These are phyloP conservation scores for Vigna radiata DNA, from an alignment of 306 rosid species.

Conservation along the genomic window DNA sequence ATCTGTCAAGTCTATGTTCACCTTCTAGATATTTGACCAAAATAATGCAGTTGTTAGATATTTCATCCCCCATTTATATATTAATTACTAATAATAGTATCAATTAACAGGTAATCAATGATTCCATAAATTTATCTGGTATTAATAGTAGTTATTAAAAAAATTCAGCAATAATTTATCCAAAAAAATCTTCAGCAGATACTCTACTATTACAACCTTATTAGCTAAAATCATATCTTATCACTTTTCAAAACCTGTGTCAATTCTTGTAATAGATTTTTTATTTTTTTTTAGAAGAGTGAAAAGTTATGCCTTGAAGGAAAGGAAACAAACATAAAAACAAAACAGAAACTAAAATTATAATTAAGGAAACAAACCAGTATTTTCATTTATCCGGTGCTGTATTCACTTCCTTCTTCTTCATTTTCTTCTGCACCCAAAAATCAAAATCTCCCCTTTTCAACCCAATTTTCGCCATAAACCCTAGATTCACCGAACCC, in stretches of 20 bases:
- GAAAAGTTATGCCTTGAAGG: neutral
- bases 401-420: conserved; percentile 24
- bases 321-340: neutral
- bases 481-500: conserved; percentile 49
- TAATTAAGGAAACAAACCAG: neutral
- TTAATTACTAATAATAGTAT: neutral
- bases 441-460: conserved; percentile 32
- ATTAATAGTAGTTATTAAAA: conserved; percentile 8
- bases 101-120: conserved; percentile 7
- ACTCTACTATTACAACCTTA: neutral
- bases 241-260: neutral
- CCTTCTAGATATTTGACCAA: conserved; percentile 51
- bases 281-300: neutral
- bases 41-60: conserved; percentile 1
- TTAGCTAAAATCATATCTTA: neutral
- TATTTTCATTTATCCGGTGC: conserved; percentile 5
- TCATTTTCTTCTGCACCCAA: conserved; percentile 10
- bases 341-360: neutral
- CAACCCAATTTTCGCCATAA: conserved; percentile 38
- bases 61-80: neutral
- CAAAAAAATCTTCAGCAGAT: neutral
- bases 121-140: neutral
- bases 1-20: conserved; percentile 9
- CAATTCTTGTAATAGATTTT: neutral
- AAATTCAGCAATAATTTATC: neutral